Base-by-base conservation (phyloP, 495 filamentous ascomycete genomes). In the Penicillium ochrochloron region DNA sequence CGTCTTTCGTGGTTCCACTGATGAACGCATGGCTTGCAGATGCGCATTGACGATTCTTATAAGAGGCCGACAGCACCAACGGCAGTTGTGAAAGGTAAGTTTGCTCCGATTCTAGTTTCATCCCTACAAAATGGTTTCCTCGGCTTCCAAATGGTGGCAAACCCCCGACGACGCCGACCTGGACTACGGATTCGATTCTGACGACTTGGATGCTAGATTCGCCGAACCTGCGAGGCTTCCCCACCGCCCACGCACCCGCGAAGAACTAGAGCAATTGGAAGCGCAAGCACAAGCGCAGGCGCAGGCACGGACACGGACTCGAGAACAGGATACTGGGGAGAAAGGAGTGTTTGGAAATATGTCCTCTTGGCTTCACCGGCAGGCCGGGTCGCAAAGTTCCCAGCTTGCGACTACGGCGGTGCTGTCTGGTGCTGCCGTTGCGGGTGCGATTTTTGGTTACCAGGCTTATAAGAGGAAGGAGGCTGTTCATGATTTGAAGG, bases 321-420 rank as follows among this genome's bases (percentile, higher is more conserved):
- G 35, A 25, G 51, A 54, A 14, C 23, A 31, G 56, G 57, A 66
- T 5, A 51, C 44, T 10, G 33, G 44, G 2, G 59, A 68, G 9
- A 63, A 58, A 62, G 69, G 71, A 15, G 58, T 70, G 59, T 58
- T 68, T 59, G 54, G 70, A 64, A 62, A 63, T 57, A 88, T 88
- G 85, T 78, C 85, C 19, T 83, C 83, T 27, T 88, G 84, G 85
- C 65, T 89, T 62, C 79, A 83, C 61, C 78, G 84, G 34, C 77
- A 84, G 41, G 78, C 79, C 63, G 77, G 77, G 44, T 83, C 83
- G 19, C 83, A 85, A 48, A 76, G 81, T 64, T 80, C 82, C 3
- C 93, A 94, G 75, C 83, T 97, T 55, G 88, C 86, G 23, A 86
- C 90, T 17, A 92, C 91, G 0, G 92, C 92, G 6, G 78, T 93